Evolutionary conservation across 2,329 filamentous ascomycete genomes (phyloP).

Genomic region (Lanzia echinophila): DNA sequence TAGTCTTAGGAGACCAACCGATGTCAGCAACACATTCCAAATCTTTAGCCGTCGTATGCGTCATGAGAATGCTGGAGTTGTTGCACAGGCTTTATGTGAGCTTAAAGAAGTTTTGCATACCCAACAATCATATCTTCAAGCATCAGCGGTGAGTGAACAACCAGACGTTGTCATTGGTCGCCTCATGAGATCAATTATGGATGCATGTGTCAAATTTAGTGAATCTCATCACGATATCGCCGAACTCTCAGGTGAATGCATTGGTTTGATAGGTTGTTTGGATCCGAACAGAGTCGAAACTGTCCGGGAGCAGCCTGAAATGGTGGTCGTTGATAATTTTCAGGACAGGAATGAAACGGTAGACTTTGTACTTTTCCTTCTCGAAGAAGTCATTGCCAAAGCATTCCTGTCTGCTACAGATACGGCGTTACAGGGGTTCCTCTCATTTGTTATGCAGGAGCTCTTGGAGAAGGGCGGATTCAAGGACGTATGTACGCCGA

Average conservation of each 20-base stretch:
- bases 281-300: conserved; percentile 86
- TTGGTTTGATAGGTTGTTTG: conserved; percentile 84
- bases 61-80: conserved; percentile 82
- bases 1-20: conserved; percentile 57
- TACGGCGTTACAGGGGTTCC: conserved; percentile 77
- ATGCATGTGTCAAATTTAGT: conserved; percentile 78
- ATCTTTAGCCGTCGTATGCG: conserved; percentile 67
- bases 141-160: conserved; percentile 74
- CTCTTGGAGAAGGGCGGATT: conserved; percentile 74
- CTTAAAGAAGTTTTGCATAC: conserved; percentile 64
- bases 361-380: conserved; percentile 76
- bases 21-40: conserved; percentile 58
- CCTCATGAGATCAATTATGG: conserved; percentile 71
- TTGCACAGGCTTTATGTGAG: conserved; percentile 73
- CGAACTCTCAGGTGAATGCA: conserved; percentile 68
- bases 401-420: conserved; percentile 89
- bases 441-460: conserved; percentile 93
- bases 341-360: conserved; percentile 68
- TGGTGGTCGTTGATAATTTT: conserved; percentile 85
- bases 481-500: conserved; percentile 41
- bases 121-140: conserved; percentile 73
- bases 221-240: conserved; percentile 60
- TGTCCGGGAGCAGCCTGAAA: conserved; percentile 69
- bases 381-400: conserved; percentile 83
- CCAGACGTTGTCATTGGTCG: conserved; percentile 67